Percentiles rank a stretch among this genome's conserved stretches.
phyloP scores from a whole-genome alignment of 768 basidiomycete genomes.

The Tylopilus intermedius region DNA sequence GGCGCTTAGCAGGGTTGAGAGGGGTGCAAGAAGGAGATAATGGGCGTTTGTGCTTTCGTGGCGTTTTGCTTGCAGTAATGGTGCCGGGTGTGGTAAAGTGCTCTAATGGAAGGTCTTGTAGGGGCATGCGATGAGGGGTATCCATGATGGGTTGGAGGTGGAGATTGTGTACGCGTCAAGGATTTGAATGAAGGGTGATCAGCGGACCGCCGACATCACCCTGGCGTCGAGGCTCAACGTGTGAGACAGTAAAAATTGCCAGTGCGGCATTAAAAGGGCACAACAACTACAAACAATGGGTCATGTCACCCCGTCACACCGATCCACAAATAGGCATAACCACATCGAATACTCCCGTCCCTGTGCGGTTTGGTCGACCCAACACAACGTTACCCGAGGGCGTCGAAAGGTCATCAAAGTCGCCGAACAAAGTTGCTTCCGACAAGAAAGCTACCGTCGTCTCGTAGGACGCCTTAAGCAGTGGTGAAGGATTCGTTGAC shows the following conservation, averaged over 20 bases:
- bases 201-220: constrained; percentile 25
- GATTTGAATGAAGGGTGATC: constrained; percentile 14
- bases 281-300: constrained; percentile 24
- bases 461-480: constrained; percentile 96
- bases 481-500: constrained; percentile 86
- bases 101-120: constrained; percentile 58
- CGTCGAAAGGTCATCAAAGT: constrained; percentile 87
- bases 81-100: constrained; percentile 41
- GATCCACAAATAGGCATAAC: constrained; percentile 45
- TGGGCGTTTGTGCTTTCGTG: constrained; percentile 52
- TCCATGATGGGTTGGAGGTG: constrained; percentile 19
- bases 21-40: constrained; percentile 50
- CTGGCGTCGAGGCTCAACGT: constrained; percentile 16
- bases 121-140: constrained; percentile 40
- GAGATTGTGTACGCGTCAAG: constrained; percentile 3
- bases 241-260: constrained; percentile 17
- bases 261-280: constrained; percentile 1
- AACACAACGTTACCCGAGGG: constrained; percentile 91
- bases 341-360: constrained; percentile 94
- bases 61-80: constrained; percentile 16
- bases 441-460: constrained; percentile 92
- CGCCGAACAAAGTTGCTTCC: constrained; percentile 90
- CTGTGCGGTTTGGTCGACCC: constrained; percentile 80
- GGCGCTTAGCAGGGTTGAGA: constrained; percentile 64
- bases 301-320: constrained; percentile 7